phyloP scores from a whole-genome alignment of 306 rosid species.

The Biancaea sappan region DNA sequence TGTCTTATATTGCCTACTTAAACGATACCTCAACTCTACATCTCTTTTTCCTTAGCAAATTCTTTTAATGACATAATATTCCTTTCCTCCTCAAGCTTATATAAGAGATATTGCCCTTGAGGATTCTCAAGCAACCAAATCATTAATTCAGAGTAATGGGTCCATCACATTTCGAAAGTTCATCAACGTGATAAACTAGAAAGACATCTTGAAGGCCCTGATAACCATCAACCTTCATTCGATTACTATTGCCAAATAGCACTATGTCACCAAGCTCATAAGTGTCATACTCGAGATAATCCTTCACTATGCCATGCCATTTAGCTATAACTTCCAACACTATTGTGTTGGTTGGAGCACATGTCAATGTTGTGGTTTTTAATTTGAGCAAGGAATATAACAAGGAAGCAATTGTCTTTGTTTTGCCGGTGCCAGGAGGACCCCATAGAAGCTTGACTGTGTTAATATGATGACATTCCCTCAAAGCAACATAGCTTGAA shows the following conservation, averaged over 20 bases:
- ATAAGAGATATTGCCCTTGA: conserved; percentile 29
- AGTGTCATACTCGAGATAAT: conserved; percentile 11
- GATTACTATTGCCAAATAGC: conserved; percentile 45
- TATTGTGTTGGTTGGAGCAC: conserved; percentile 70
- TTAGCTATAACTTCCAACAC: conserved; percentile 46
- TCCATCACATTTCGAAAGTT: conserved; percentile 44
- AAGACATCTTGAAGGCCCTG: conserved; percentile 28
- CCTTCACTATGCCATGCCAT: conserved; percentile 18
- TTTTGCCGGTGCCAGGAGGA: conserved; percentile 71
- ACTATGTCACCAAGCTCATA: conserved; percentile 52
- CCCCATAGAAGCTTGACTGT: conserved; percentile 67
- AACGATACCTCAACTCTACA: no score
- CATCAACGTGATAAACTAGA: conserved; percentile 34
- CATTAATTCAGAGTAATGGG: conserved; percentile 36
- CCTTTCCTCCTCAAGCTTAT: background rate
- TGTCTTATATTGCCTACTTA: no score
- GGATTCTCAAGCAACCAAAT: conserved; percentile 43
- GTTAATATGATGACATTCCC: conserved; percentile 33
- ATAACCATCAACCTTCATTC: conserved; percentile 41
- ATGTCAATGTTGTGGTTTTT: conserved; percentile 51
- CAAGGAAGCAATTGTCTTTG: conserved; percentile 56
- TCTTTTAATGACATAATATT: background rate
- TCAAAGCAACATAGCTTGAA: conserved; percentile 41
- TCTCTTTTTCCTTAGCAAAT: background rate
- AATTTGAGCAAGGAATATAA: conserved; percentile 37